Base-by-base conservation (phyloP, 2,329 filamentous ascomycete genomes). In the Fusarium incarnatum region DNA sequence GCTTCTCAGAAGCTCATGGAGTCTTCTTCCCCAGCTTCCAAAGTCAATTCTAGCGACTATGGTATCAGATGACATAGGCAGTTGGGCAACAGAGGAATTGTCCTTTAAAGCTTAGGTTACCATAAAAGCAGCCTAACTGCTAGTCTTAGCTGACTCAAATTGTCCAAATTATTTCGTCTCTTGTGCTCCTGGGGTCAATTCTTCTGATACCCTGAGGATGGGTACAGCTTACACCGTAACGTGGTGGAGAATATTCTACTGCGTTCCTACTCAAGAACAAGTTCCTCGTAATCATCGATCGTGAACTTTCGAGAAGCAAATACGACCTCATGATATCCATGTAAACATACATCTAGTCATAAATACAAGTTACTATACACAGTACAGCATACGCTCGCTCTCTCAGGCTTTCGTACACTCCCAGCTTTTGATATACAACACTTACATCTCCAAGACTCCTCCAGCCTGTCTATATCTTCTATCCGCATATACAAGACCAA, bases 401-500 rank as follows among this genome's bases (percentile, higher is more conserved):
- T 37, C 34, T 37, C 34, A n/a, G 34, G 18, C 18, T 37, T 37
- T 37, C 20, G 18, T 25, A 40, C n/a, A 41, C 48, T 52, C 11
- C 41, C 27, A 56, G 25, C 37, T 63, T 68, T 34, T 55, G 22
- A 47, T 46, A 60, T 23, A 28, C 28, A 37, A 12, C 60, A 22
- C 57, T 67, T 61, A 71, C 52, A 68, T 67, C 28, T 69, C 65
- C 52, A 84, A 78, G 12, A 78, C 77, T 5, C 70, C 73, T 15
- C 83, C 83, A 22, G 84, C 70, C 61, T 79, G 79, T 48, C 85
- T 79, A 70, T 86, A 87, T 67, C 73, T 79, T 58, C 85, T 77
- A 77, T 87, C 83, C 48, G 83, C 83, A 75, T 87, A 87, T 23
- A 83, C 76, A 70, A 87, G 75, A 18, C 82, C 84, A 73, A 85